A percentile compares a stretch with the other conserved stretches of the same genome.
These are phyloP conservation scores for Saturnispora dispora DNA, from an alignment of 805 yeast species.

Conservation along the genomic window DNA sequence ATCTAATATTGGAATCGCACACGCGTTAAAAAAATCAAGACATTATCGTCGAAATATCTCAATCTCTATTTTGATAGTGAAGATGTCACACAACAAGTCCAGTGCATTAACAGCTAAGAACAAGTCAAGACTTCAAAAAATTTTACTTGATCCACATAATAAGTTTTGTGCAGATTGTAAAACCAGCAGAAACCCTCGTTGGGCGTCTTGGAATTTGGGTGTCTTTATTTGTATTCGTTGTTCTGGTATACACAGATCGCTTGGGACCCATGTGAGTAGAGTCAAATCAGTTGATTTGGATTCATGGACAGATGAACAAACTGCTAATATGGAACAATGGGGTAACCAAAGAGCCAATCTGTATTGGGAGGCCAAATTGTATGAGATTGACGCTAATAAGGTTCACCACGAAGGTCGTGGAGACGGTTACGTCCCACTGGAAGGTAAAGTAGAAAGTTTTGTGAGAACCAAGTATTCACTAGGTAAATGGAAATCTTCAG, in stretches of 20 bases:
- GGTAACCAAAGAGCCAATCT: slow-evolving; percentile 73
- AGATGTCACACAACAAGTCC: slow-evolving; percentile 16
- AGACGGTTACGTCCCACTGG: slow-evolving; percentile 64
- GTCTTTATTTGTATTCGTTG: slow-evolving; percentile 89
- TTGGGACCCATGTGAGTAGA: slow-evolving; percentile 92
- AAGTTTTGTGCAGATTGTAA: slow-evolving; percentile 87
- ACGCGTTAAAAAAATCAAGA: neutral
- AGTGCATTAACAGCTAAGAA: slow-evolving; percentile 34
- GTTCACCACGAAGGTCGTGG: slow-evolving; percentile 29
- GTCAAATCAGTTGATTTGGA: slow-evolving; percentile 93
- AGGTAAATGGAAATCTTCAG: slow-evolving; percentile 67
- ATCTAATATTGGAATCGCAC: neutral
- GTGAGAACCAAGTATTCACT: slow-evolving; percentile 87
- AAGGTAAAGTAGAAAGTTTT: slow-evolving; percentile 76
- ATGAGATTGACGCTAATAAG: neutral
- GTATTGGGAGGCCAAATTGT: slow-evolving; percentile 69
- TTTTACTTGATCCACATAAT: slow-evolving; percentile 72
- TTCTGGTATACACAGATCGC: slow-evolving; percentile 89
- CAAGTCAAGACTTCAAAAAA: slow-evolving; percentile 62
- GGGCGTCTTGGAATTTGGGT: slow-evolving; percentile 97
- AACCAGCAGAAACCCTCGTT: slow-evolving; percentile 79
- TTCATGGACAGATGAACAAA: slow-evolving; percentile 93
- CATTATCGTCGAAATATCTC: neutral
- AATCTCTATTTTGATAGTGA: neutral
- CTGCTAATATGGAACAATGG: slow-evolving; percentile 73